phyloP scores from a whole-genome alignment of 1,284 basidiomycete genomes.

The Cryptococcus hybrid region DNA sequence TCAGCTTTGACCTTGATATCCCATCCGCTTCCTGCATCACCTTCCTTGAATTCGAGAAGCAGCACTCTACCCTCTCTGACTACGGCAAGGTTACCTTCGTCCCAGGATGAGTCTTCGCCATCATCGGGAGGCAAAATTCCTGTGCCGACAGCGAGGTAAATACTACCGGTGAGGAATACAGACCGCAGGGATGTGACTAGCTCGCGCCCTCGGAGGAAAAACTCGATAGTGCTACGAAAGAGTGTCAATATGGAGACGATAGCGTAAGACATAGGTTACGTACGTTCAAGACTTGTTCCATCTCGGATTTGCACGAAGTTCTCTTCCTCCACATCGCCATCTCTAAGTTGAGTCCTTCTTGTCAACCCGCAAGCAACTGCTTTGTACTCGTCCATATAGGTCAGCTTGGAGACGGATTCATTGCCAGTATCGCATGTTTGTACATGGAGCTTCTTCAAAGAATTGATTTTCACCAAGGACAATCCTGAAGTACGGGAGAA shows the following conservation, averaged over 20 bases:
- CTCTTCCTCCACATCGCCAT: constrained; percentile 54
- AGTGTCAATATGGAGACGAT: neutral
- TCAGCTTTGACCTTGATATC: constrained; percentile 18
- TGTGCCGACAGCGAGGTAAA: constrained; percentile 45
- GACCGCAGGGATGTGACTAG: constrained; percentile 27
- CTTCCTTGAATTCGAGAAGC: constrained; percentile 17
- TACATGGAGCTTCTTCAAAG: constrained; percentile 77
- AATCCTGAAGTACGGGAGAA: constrained; percentile 50
- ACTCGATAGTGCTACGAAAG: neutral
- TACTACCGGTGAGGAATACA: constrained; percentile 28
- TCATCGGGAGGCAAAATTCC: constrained; percentile 33
- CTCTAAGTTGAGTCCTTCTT: constrained; percentile 58
- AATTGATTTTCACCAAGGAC: constrained; percentile 63
- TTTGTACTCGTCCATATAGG: constrained; percentile 58
- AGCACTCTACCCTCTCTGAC: constrained; percentile 40
- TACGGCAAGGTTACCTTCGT: constrained; percentile 20
- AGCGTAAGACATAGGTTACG: constrained; percentile 26
- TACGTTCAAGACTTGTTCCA: constrained; percentile 64
- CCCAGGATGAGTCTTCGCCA: constrained; percentile 23
- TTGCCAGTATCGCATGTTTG: constrained; percentile 68
- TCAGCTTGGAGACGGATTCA: constrained; percentile 65
- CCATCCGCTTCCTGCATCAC: constrained; percentile 14
- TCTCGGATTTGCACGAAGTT: constrained; percentile 69
- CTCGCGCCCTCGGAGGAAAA: constrained; percentile 26
- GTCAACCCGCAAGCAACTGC: constrained; percentile 65